Base-by-base conservation (phyloP, 148 eudicot species). In the Talinum fruticosum region DNA sequence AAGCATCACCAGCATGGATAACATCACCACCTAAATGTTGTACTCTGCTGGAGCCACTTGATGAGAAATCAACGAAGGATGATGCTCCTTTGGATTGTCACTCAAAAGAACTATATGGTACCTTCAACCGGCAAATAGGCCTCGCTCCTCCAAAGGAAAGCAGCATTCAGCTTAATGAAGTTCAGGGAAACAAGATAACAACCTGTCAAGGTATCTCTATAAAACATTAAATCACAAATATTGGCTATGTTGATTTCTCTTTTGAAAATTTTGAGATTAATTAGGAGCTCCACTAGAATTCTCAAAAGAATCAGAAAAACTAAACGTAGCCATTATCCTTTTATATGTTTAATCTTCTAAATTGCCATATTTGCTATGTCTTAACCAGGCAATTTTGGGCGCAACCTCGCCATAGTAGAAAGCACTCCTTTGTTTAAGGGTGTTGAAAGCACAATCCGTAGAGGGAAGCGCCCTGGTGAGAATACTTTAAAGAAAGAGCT, bases 21-120 rank as follows among this genome's bases (percentile, higher is more conserved):
- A 81, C 84, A 80, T 93, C 99, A n/a, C 99, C 99, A 67, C 97
- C 97, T 47, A 93, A 90, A 84, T 87, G 93, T 23, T 96, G 99
- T 77, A 82, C 84, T 71, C 45, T 96, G 71, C 81, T 96, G 91
- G 98, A 96, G 69, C 99, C 90, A 24, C 80, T 87, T 24, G 87
- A 90, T 64, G 87, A 87, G 75, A 85, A 87, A 79, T 65, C 77
- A 12, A 36, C 82, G 57, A 81, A 74, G 18, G 77, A 76, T 76
- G 12, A 75, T 33, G 75, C 77, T 74, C 35, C 79, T 32, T 75
- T 67, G 75, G 67, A 78, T 8, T 38, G 69, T 59, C 69, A 73
- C 79, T 75, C 81, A 61, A 79, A 83, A 71, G 76, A 65, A 76
- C 61, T 89, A 38, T 49, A 74, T 79, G 62, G 68, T 77, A 61